Evolutionary conservation across 2,329 filamentous ascomycete species (phyloP).

Genomic region (Fusarium sp.): DNA sequence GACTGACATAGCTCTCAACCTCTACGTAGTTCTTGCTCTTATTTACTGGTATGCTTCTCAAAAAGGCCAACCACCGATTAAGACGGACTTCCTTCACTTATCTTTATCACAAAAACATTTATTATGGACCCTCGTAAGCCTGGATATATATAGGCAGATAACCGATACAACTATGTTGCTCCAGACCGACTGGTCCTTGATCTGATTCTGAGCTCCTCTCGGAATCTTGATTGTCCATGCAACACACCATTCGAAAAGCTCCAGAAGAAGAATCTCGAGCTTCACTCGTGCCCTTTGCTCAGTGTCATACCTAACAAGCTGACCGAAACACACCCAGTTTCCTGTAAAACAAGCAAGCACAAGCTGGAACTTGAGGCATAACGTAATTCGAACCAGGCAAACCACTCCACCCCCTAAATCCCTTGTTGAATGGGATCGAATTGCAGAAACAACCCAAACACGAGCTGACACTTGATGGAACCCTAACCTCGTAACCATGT

Average conservation of each 20-base stretch:
- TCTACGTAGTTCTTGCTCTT: neutral
- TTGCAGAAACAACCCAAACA: neutral
- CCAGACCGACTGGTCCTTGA: neutral
- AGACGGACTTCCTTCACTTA: neutral
- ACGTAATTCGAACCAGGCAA: neutral
- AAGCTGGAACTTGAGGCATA: conserved; percentile 28
- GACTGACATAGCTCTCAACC: neutral
- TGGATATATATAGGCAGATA: neutral
- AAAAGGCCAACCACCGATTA: neutral
- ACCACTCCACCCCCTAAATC: neutral
- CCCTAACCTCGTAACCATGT: neutral
- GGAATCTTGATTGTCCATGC: neutral
- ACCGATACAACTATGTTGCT: neutral
- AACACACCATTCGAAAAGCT: neutral
- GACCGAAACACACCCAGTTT: neutral
- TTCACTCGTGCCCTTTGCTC: neutral
- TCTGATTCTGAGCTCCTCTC: neutral
- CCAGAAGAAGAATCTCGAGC: neutral
- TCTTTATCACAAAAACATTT: neutral
- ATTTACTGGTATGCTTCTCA: neutral
- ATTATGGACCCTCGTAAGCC: neutral
- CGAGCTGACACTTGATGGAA: neutral
- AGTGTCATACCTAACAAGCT: neutral
- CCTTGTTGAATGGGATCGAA: conserved; percentile 11
- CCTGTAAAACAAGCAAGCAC: neutral